Conservation (phyloP, 73 alveolate genomes). For the Symbiodinium natans region DNA sequence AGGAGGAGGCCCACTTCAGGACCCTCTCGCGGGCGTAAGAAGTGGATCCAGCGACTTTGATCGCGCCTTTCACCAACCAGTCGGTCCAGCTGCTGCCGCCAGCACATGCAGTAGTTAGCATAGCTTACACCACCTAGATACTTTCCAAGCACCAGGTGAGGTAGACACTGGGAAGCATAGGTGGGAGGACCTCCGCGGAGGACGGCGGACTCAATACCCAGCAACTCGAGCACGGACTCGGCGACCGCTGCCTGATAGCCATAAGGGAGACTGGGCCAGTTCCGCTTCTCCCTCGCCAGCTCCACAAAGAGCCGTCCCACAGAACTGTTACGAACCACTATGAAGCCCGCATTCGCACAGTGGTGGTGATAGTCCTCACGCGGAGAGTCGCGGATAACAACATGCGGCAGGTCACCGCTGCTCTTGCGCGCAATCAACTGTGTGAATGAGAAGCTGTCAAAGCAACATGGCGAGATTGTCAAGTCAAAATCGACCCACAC, state of each 20-base stretch:
- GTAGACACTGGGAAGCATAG: constrained; percentile 28
- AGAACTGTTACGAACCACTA: constrained; percentile 59
- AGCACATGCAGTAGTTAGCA: constrained; percentile 82
- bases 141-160: constrained; percentile 30
- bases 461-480: constrained; percentile 75
- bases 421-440: constrained; percentile 3
- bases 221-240: constrained; percentile 43
- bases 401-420: constrained; percentile 47
- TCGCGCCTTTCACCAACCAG: constrained; percentile 8
- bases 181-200: background rate
- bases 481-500: constrained; percentile 77
- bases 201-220: constrained; percentile 23
- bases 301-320: constrained; percentile 52
- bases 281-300: constrained; percentile 37
- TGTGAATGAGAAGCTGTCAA: constrained; percentile 43
- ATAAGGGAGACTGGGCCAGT: constrained; percentile 58
- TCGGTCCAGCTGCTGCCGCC: constrained; percentile 59
- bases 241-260: constrained; percentile 76
- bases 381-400: constrained; percentile 22
- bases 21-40: constrained; percentile 22
- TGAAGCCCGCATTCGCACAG: constrained; percentile 74
- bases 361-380: constrained; percentile 82
- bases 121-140: constrained; percentile 51
- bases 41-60: constrained; percentile 80
- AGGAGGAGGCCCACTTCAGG: constrained; percentile 45